Evolutionary conservation across 768 basidiomycete genomes (phyloP).

Genomic region (Russula virescens): DNA sequence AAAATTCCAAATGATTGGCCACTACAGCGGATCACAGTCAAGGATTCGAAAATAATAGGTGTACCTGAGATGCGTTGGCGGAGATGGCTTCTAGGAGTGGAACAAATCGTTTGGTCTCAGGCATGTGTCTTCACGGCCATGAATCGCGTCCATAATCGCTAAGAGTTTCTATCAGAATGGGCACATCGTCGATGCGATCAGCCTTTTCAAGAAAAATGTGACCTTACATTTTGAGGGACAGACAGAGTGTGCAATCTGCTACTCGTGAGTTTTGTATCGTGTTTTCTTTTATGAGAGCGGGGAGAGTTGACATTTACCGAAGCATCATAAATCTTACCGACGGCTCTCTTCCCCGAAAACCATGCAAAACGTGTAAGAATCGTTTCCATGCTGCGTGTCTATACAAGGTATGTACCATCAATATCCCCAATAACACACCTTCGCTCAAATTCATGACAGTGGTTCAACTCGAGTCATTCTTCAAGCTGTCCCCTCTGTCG

Average conservation of each 20-base stretch:
- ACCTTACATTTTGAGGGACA: slow-evolving; percentile 90
- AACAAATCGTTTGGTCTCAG: slow-evolving; percentile 84
- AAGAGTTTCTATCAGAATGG: slow-evolving; percentile 57
- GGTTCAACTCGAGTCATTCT: slow-evolving; percentile 86
- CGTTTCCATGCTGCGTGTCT: slow-evolving; percentile 88
- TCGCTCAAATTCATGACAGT: slow-evolving; percentile 39
- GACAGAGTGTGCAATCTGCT: slow-evolving; percentile 95
- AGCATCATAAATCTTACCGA: slow-evolving; percentile 92
- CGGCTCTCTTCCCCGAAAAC: slow-evolving; percentile 78
- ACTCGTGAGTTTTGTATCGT: slow-evolving; percentile 53
- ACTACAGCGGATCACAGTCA: slow-evolving; percentile 79
- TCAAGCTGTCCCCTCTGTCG: slow-evolving; percentile 90
- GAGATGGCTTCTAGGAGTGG: slow-evolving; percentile 88
- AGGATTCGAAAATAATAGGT: slow-evolving; percentile 76
- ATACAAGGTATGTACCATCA: slow-evolving; percentile 58
- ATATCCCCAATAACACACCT: background rate
- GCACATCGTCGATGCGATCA: slow-evolving; percentile 79
- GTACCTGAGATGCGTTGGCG: slow-evolving; percentile 89
- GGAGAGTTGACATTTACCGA: slow-evolving; percentile 8
- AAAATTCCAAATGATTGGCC: slow-evolving; percentile 90
- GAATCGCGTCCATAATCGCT: background rate
- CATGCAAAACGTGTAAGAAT: slow-evolving; percentile 93
- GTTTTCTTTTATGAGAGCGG: background rate
- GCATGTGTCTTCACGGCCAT: slow-evolving; percentile 39
- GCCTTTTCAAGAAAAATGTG: slow-evolving; percentile 92